phyloP scores from a whole-genome alignment of 2,329 filamentous ascomycete genomes.

The Cercospora sp. region DNA sequence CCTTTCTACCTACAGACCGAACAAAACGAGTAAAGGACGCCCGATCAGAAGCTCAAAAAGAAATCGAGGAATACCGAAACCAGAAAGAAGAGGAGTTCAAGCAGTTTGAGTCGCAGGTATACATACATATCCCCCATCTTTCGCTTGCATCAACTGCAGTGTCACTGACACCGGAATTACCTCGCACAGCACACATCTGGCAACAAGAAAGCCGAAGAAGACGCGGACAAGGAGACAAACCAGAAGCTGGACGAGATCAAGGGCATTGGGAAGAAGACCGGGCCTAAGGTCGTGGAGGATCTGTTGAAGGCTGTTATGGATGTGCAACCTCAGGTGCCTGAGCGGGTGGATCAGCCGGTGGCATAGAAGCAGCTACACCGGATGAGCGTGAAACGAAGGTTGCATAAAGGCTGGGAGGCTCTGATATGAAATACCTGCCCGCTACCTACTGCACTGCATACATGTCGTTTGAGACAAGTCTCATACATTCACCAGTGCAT shows the following conservation, averaged over 20 bases:
- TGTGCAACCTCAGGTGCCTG: slow-evolving; percentile 70
- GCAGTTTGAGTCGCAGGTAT: slow-evolving; percentile 80
- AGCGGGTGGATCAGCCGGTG: slow-evolving; percentile 39
- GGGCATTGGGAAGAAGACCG: slow-evolving; percentile 74
- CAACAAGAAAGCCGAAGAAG: slow-evolving; percentile 70
- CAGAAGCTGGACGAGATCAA: slow-evolving; percentile 79
- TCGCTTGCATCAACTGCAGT: neutral
- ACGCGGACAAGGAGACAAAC: slow-evolving; percentile 79
- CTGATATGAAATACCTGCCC: neutral
- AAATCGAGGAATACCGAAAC: slow-evolving; percentile 89
- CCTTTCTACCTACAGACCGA: slow-evolving; percentile 62
- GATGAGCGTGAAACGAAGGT: neutral
- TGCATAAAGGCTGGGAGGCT: neutral
- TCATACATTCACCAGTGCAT: neutral
- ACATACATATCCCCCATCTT: neutral
- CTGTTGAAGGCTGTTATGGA: slow-evolving; percentile 82
- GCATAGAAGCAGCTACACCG: slow-evolving; percentile 20
- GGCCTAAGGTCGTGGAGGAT: slow-evolving; percentile 77
- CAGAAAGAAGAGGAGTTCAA: slow-evolving; percentile 94
- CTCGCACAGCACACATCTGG: slow-evolving; percentile 72
- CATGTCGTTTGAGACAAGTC: neutral
- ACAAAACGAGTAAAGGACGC: slow-evolving; percentile 98
- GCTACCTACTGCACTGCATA: neutral
- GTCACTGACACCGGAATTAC: neutral
- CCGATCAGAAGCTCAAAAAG: slow-evolving; percentile 92